Evolutionary conservation across 2,329 filamentous ascomycete genomes (phyloP).

Genomic region (Fusarium sp.): DNA sequence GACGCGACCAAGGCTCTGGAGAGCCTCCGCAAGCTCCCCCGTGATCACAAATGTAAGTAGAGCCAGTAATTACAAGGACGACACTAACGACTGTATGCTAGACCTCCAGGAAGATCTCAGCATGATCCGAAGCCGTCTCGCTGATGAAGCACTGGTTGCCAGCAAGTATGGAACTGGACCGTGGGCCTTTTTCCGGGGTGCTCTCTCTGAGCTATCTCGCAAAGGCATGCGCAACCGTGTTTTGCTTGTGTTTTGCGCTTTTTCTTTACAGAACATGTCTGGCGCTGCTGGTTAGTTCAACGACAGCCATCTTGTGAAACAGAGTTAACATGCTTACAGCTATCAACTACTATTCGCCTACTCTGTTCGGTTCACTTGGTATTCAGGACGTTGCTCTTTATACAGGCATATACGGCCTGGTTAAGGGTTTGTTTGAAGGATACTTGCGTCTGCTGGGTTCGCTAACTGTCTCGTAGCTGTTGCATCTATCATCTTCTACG

Average conservation of each 20-base stretch:
- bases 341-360: conserved; percentile 58
- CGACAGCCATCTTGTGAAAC: rapidly evolving
- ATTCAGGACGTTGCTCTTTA: conserved; percentile 58
- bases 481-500: conserved; percentile 56
- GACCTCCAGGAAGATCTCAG: conserved; percentile 61
- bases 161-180: conserved; percentile 48
- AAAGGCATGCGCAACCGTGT: conserved; percentile 57
- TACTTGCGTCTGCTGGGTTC: rapidly evolving
- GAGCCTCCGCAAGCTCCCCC: conserved; percentile 57
- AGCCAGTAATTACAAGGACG: rapidly evolving
- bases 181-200: conserved; percentile 51
- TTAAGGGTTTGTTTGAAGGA: conserved; percentile 47
- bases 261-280: conserved; percentile 55
- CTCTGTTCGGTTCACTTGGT: conserved; percentile 57
- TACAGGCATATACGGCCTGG: conserved; percentile 63
- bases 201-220: conserved; percentile 49
- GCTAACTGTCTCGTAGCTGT: conserved; percentile 44
- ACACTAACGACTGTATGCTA: conserved; percentile 21
- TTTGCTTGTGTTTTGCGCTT: conserved; percentile 52
- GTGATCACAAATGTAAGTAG: conserved; percentile 50
- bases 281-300: conserved; percentile 51
- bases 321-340: conserved; percentile 38
- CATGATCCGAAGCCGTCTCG: conserved; percentile 55
- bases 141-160: conserved; percentile 50
- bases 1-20: conserved; percentile 48